phyloP scores from a whole-genome alignment of 441 rosid species.

The Syzygium malaccense region DNA sequence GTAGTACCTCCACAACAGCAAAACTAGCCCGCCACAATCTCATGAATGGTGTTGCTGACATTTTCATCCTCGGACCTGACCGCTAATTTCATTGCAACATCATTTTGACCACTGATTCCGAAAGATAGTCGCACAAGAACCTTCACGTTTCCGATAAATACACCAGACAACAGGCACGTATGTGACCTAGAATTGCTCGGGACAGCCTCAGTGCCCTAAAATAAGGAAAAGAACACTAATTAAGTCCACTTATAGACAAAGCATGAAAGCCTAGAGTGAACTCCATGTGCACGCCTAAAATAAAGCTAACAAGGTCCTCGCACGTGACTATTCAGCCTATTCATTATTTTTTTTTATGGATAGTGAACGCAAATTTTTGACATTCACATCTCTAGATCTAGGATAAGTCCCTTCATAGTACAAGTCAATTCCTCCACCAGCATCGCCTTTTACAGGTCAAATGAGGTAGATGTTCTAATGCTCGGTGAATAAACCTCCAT shows the following conservation, averaged over 20 bases:
- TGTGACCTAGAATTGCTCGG: constrained; percentile 93
- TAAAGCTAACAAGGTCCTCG: neutral
- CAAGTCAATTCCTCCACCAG: neutral
- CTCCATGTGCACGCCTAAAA: neutral
- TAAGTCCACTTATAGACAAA: neutral
- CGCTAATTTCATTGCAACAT: constrained; percentile 81
- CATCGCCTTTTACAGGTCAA: neutral
- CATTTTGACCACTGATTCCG: constrained; percentile 74
- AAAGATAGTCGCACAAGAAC: constrained; percentile 79
- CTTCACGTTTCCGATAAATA: constrained; percentile 76
- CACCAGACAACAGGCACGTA: constrained; percentile 78
- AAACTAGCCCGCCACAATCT: constrained; percentile 75
- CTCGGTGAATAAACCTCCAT: neutral
- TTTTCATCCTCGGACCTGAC: constrained; percentile 83
- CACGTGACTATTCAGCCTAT: neutral
- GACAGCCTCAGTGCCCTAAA: constrained; percentile 82
- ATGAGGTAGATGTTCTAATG: neutral
- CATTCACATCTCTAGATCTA: neutral
- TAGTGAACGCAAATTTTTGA: neutral
- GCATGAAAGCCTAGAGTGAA: neutral
- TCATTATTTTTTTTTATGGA: neutral
- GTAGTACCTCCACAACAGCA: neutral
- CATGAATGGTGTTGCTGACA: constrained; percentile 78
- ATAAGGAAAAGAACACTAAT: neutral
- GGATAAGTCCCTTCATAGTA: neutral